phyloP scores from a whole-genome alignment of 345 rosid genomes.

The Xanthoceras sorbifolium region DNA sequence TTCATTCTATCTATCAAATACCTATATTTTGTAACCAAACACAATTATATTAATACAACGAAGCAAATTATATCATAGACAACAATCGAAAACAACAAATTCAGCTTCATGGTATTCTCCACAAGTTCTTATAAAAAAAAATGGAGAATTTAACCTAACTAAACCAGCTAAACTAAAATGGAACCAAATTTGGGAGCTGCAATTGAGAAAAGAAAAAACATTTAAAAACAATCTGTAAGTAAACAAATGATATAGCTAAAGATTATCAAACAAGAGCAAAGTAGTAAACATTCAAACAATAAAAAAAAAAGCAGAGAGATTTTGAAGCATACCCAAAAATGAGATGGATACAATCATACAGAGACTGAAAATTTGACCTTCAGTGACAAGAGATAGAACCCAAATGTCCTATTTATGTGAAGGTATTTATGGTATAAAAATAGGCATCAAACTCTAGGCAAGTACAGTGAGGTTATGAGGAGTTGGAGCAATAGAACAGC shows the following conservation, averaged over 20 bases:
- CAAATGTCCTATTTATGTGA: not conserved
- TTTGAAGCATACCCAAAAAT: conserved; percentile 12
- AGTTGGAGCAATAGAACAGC: not conserved
- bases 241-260: not conserved
- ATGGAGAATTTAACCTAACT: not conserved
- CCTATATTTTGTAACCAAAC: not conserved
- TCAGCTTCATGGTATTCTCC: not conserved
- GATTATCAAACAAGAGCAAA: not conserved
- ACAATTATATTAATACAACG: not conserved
- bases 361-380: not conserved
- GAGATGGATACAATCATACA: not conserved
- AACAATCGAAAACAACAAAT: not conserved
- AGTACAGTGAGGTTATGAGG: not conserved
- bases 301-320: not conserved
- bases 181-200: not conserved
- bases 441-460: not conserved
- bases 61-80: not conserved
- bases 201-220: not conserved
- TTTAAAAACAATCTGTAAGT: too few species aligned
- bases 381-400: not conserved
- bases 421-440: not conserved
- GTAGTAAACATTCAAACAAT: not conserved
- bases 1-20: not conserved
- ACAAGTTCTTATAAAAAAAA: not conserved
- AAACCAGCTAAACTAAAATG: conserved; percentile 14